Evolutionary conservation across 176 grass and related monocot genomes (phyloP).

Genomic region (Oryza glumipatula): DNA sequence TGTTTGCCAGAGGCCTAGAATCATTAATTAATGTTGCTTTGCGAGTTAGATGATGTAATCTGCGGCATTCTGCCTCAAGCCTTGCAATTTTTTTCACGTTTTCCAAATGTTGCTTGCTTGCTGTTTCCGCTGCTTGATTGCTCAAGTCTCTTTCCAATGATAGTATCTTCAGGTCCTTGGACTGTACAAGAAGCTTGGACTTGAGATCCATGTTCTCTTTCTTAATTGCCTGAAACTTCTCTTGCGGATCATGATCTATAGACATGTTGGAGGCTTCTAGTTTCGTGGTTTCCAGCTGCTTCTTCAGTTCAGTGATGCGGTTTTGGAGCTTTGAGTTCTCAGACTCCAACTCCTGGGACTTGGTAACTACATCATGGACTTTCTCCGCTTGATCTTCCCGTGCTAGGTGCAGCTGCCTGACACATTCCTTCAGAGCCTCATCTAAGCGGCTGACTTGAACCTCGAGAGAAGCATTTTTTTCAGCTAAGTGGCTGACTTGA

Average conservation of each 20-base stretch:
- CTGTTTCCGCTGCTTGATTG: conserved; percentile 87
- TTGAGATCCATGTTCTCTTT: conserved; percentile 84
- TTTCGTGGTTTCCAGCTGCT: conserved; percentile 51
- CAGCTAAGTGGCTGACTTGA: conserved; percentile 70
- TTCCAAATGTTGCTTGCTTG: conserved; percentile 87
- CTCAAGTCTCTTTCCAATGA: conserved; percentile 85
- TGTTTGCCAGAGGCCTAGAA: conserved; percentile 44
- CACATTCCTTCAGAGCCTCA: conserved; percentile 86
- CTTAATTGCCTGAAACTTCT: conserved; percentile 62
- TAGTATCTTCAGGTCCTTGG: conserved; percentile 67
- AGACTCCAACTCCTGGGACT: conserved; percentile 49
- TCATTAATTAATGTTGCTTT: conserved; percentile 52
- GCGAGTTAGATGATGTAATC: conserved; percentile 50
- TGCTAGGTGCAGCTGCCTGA: conserved; percentile 80
- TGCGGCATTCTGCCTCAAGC: conserved; percentile 91
- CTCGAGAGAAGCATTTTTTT: conserved; percentile 70
- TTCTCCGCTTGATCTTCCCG: conserved; percentile 78
- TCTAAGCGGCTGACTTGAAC: conserved; percentile 75
- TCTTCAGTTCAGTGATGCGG: conserved; percentile 60
- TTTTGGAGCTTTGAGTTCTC: conserved; percentile 59
- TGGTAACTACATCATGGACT: conserved; percentile 52
- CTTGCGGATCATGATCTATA: conserved; percentile 48
- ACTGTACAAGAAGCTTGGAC: conserved; percentile 62
- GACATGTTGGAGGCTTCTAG: conserved; percentile 41
- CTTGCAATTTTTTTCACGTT: conserved; percentile 79